Evolutionary conservation across 73 alveolate species (phyloP).

Genomic region (Symbiodinium pilosum): DNA sequence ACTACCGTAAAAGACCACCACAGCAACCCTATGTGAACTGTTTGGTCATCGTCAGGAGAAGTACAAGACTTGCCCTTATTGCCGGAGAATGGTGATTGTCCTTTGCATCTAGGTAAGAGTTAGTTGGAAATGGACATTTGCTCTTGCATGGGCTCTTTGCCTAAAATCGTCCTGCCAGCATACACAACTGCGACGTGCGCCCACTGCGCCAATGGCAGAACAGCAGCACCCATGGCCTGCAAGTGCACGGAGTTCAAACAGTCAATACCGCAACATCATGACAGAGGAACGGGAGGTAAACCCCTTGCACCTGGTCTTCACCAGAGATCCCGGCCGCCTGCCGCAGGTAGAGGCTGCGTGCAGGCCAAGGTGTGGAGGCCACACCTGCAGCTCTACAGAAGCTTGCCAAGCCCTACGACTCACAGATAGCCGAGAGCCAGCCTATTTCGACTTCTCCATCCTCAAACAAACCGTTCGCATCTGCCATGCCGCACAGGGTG

Average conservation of each 20-base stretch:
- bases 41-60: too few relatives aligned
- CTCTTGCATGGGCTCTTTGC: too few relatives aligned
- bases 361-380: slow-evolving; percentile 32
- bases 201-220: slow-evolving; percentile 53
- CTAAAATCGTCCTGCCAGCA: slow-evolving; percentile 55
- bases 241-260: too few relatives aligned
- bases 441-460: slow-evolving; percentile 91
- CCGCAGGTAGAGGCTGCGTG: slow-evolving; percentile 30
- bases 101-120: too few relatives aligned
- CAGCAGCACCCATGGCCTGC: slow-evolving; percentile 40
- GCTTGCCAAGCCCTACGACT: not conserved
- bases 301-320: slow-evolving; percentile 21
- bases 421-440: not conserved
- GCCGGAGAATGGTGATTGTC: too few relatives aligned
- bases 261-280: too few relatives aligned
- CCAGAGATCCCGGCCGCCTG: slow-evolving; percentile 49
- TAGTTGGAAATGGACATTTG: too few relatives aligned
- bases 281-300: too few relatives aligned
- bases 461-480: slow-evolving; percentile 36
- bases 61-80: too few relatives aligned
- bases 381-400: too few relatives aligned
- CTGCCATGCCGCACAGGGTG: slow-evolving; percentile 62
- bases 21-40: too few relatives aligned
- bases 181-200: slow-evolving; percentile 70
- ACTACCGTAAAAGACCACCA: too few relatives aligned